phyloP scores from a whole-genome alignment of 495 filamentous ascomycete species.

The Aspergillus funiculosus region DNA sequence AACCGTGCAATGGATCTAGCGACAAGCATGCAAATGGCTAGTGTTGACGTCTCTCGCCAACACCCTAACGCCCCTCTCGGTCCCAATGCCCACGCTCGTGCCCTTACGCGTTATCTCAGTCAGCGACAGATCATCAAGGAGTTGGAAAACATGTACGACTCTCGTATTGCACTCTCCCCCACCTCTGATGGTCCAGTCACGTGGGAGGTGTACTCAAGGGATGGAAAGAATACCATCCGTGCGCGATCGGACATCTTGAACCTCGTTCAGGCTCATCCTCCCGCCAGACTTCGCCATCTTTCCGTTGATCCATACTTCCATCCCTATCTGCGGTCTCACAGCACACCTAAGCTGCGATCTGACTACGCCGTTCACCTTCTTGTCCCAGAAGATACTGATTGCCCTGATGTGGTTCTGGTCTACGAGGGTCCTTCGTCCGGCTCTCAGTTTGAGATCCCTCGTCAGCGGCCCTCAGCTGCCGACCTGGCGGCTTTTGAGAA shows the following conservation, averaged over 20 bases:
- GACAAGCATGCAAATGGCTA: constrained; percentile 70
- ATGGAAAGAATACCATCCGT: constrained; percentile 74
- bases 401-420: constrained; percentile 68
- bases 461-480: constrained; percentile 50
- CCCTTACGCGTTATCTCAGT: constrained; percentile 76
- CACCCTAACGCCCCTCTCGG: constrained; percentile 67
- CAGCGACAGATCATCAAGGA: constrained; percentile 69
- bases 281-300: constrained; percentile 62
- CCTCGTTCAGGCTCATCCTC: constrained; percentile 73
- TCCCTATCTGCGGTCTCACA: constrained; percentile 60
- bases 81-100: constrained; percentile 68
- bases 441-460: constrained; percentile 61
- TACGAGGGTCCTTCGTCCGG: constrained; percentile 65
- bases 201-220: constrained; percentile 80
- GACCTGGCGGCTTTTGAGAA: constrained; percentile 63
- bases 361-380: constrained; percentile 77
- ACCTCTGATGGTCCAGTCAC: constrained; percentile 55
- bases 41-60: constrained; percentile 70
- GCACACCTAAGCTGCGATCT: constrained; percentile 56
- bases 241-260: constrained; percentile 77
- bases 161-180: constrained; percentile 73
- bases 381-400: constrained; percentile 59
- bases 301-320: constrained; percentile 84
- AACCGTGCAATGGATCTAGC: constrained; percentile 79
- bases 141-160: constrained; percentile 68